Base-by-base conservation (phyloP, 495 filamentous ascomycete genomes). In the Monascus purpureus region DNA sequence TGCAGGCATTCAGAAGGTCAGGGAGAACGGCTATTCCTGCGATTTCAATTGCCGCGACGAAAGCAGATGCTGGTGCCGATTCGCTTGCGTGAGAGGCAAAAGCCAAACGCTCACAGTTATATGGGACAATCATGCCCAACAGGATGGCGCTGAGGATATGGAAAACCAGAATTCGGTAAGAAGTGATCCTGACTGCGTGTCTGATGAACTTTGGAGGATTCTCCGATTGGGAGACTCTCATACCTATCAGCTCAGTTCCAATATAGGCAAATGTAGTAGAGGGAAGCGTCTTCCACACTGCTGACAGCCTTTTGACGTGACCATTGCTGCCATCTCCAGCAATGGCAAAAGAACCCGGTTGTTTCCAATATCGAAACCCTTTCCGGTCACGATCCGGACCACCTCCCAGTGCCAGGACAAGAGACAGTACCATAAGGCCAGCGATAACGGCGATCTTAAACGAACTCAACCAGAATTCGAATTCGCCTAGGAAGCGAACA, bases 121-220 rank as follows among this genome's bases (percentile, higher is more conserved):
- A 67, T 4, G 70, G 68, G 1, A 73, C 58, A 9, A 70, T 50
- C 55, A 72, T 61, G n/a, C 67, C 65, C 6, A 76, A 33, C 2
- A 60, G 37, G 25, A 64, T 55, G 23, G 73, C 45, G 0, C 57
- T 55, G 15, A 72, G 42, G 26, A 70, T 47, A 53, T 90, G 88
- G 60, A 92, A 84, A 50, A 88, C 65, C 37, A 78, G 38, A 39
- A 92, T 82, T 19, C 85, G 77, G 53, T 77, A 86, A 46, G 92
- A 87, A 30, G 76, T 80, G 39, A 81, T 69, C 35, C 72, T 76
- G 24, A 76, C 75, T 3, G 85, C 82, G 35, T 67, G 64, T 25
- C 81, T 80, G 22, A 87, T 77, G 9, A 72, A 71, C 43, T 72
- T 72, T 32, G 70, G 63, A 0, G 85, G 79, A 50, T 83, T 80